Percentiles rank a stretch among this genome's conserved stretches.
Conservation (phyloP, 164 flowering plant species). For the Tinospora cordifolia region DNA sequence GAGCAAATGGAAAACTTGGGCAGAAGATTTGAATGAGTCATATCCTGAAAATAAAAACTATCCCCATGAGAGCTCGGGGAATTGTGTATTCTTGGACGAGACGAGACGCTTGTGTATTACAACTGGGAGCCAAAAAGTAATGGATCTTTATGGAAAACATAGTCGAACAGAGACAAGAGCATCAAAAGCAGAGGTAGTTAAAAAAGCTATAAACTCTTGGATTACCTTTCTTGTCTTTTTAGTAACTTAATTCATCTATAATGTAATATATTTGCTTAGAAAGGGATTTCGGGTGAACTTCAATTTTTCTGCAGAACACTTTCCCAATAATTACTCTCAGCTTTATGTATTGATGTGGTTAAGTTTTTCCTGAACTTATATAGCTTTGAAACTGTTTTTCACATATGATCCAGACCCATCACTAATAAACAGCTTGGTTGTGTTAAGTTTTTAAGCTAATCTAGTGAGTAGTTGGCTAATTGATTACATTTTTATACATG, state of each 20-base stretch:
- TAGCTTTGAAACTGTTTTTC: background rate
- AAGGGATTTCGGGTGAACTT: too few species aligned
- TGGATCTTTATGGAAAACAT: conserved; percentile 19
- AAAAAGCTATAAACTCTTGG: conserved; percentile 26
- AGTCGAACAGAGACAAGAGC: conserved; percentile 14
- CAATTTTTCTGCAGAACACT: too few species aligned
- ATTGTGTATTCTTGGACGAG: conserved; percentile 47
- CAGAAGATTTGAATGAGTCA: conserved; percentile 6
- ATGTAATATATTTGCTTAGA: background rate
- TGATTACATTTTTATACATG: background rate
- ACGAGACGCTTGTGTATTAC: conserved; percentile 42
- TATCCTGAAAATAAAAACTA: conserved; percentile 9
- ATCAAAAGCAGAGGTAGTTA: conserved; percentile 10
- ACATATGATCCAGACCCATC: background rate
- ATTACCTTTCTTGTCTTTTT: background rate
- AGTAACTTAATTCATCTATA: background rate
- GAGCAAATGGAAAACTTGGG: conserved; percentile 7
- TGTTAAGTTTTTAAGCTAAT: background rate
- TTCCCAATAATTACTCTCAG: too few species aligned
- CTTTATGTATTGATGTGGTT: background rate
- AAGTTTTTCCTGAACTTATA: too few species aligned
- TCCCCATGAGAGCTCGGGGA: conserved; percentile 25
- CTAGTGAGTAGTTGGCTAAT: background rate
- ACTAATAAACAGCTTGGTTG: background rate
- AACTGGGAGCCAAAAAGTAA: conserved; percentile 30